These are phyloP conservation scores for Colletotrichum coccodes DNA, from an alignment of 2,329 filamentous ascomycete species.

Conservation along the genomic window DNA sequence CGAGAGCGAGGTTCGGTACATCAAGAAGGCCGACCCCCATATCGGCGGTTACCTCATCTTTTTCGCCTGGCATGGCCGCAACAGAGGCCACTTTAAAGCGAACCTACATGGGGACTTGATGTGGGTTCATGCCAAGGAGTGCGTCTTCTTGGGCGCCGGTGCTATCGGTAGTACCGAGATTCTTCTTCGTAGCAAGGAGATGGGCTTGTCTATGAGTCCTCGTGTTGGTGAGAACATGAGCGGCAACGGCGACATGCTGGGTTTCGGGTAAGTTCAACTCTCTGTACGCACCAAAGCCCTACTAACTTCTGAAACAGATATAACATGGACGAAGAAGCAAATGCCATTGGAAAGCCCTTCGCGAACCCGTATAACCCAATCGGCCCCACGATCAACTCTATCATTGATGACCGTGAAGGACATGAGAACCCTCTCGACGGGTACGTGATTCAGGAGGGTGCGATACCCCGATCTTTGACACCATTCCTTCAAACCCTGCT, in stretches of 20 bases:
- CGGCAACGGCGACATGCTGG: constrained; percentile 74
- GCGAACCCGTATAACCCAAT: constrained; percentile 62
- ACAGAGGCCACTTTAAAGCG: constrained; percentile 63
- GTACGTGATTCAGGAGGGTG: constrained; percentile 72
- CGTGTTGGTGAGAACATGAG: constrained; percentile 69
- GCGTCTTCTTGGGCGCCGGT: constrained; percentile 74
- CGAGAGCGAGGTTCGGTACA: constrained; percentile 72
- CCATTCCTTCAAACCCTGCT: constrained; percentile 67
- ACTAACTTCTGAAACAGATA: constrained; percentile 53
- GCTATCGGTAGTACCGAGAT: constrained; percentile 74
- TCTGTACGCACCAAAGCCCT: not conserved
- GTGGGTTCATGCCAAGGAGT: constrained; percentile 74
- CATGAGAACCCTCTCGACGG: constrained; percentile 67
- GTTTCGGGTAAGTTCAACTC: constrained; percentile 60
- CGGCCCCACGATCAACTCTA: constrained; percentile 70
- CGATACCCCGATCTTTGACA: constrained; percentile 66
- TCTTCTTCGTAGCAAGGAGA: constrained; percentile 66
- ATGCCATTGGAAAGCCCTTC: constrained; percentile 63
- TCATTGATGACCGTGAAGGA: constrained; percentile 67
- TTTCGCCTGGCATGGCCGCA: constrained; percentile 71
- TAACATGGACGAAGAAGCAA: constrained; percentile 66
- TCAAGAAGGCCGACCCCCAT: constrained; percentile 59
- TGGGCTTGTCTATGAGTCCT: constrained; percentile 67
- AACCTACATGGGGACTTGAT: constrained; percentile 69
- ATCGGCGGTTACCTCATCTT: constrained; percentile 70